A percentile compares a stretch with the other conserved stretches of the same genome.
Evolutionary conservation across 2,329 filamentous ascomycete genomes (phyloP).

Genomic region (Pseudogymnoascus sp.): DNA sequence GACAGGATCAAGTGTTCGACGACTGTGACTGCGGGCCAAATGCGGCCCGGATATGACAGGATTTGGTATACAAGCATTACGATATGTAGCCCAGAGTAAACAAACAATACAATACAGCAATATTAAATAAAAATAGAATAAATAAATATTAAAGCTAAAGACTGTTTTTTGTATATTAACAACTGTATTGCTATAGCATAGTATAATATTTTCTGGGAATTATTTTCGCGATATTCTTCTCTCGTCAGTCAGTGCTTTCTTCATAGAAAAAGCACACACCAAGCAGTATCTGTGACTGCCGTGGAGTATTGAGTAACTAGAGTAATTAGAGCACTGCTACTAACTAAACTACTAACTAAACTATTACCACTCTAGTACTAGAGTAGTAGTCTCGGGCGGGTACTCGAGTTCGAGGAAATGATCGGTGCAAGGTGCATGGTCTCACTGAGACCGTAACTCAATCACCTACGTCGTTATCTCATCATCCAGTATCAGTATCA

Average conservation of each 20-base stretch:
- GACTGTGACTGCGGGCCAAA: neutral
- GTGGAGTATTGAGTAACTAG: neutral
- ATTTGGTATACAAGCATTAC: neutral
- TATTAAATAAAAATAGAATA: neutral
- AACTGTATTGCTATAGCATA: neutral
- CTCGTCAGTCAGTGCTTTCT: neutral
- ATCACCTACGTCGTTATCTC: neutral
- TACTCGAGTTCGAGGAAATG: neutral
- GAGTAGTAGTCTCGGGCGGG: neutral
- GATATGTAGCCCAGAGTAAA: neutral
- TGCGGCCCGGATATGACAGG: neutral
- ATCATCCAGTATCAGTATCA: neutral
- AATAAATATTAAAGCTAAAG: neutral
- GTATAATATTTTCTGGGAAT: neutral
- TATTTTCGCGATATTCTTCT: neutral
- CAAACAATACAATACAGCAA: neutral
- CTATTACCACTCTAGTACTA: neutral
- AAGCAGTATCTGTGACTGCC: slow-evolving; percentile 3
- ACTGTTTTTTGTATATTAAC: neutral
- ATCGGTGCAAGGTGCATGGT: slow-evolving; percentile 6
- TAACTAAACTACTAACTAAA: neutral
- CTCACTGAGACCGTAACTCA: slow-evolving; percentile 2
- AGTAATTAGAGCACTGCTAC: neutral
- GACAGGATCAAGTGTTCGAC: too few relatives aligned
- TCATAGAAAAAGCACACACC: neutral